Conservation (phyloP, 768 basidiomycete genomes). For the Exsudoporus frostii region DNA sequence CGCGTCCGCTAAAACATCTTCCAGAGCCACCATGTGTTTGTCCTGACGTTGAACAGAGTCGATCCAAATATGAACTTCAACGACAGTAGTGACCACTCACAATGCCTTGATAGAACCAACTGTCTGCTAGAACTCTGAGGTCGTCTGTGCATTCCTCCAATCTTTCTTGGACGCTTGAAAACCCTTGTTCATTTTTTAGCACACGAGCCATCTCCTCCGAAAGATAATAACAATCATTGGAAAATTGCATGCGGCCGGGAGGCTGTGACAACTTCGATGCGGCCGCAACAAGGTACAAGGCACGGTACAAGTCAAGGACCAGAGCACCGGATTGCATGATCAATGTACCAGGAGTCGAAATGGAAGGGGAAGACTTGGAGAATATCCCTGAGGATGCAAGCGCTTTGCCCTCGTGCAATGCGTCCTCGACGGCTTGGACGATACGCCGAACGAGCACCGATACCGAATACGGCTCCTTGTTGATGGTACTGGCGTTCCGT, state of each 20-base stretch:
- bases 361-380: conserved; percentile 28
- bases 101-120: conserved; percentile 68
- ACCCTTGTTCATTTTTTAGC: conserved; percentile 27
- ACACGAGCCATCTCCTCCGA: conserved; percentile 41
- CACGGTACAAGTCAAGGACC: conserved; percentile 75
- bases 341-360: conserved; percentile 45
- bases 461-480: conserved; percentile 55
- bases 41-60: conserved; percentile 16
- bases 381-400: conserved; percentile 59
- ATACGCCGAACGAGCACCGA: conserved; percentile 56
- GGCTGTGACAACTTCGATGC: conserved; percentile 45
- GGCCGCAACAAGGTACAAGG: conserved; percentile 69
- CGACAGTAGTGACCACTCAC: conserved; percentile 40
- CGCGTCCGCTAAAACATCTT: conserved; percentile 48
- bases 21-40: conserved; percentile 21
- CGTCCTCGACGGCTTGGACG: conserved; percentile 54
- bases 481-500: conserved; percentile 13
- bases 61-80: background rate
- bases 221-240: conserved; percentile 79
- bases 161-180: conserved; percentile 39
- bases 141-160: conserved; percentile 49
- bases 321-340: conserved; percentile 61
- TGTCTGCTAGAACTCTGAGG: conserved; percentile 57
- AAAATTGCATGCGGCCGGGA: conserved; percentile 64
- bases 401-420: conserved; percentile 64